phyloP scores from a whole-genome alignment of 2,329 filamentous ascomycete genomes.

The Pestalotiopsis sp. region DNA sequence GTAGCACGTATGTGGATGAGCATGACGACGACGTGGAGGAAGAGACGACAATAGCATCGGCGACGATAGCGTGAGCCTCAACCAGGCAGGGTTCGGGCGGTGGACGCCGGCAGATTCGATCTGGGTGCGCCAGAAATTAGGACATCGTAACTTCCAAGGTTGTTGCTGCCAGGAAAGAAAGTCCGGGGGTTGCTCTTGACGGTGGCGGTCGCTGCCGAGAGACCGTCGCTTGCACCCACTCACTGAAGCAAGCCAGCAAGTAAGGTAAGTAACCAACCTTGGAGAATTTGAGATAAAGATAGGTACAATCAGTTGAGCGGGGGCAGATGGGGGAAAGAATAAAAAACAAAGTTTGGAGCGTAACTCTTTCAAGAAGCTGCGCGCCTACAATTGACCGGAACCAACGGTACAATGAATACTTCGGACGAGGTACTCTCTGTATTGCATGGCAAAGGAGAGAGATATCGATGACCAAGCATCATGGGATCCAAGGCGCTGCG shows the following conservation, averaged over 20 bases:
- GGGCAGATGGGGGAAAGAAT: background rate
- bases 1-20: background rate
- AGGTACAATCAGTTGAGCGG: background rate
- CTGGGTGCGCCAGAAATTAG: background rate
- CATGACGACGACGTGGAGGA: background rate
- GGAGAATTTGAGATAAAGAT: background rate
- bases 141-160: background rate
- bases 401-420: background rate
- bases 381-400: background rate
- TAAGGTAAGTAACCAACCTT: background rate
- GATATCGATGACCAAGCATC: background rate
- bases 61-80: background rate
- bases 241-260: background rate
- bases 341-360: constrained; percentile 9
- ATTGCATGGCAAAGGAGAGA: background rate
- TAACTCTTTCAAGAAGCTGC: constrained; percentile 12
- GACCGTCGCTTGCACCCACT: background rate
- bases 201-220: background rate
- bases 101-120: background rate
- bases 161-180: background rate
- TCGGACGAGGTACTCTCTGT: background rate
- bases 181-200: background rate
- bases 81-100: background rate
- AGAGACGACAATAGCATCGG: background rate
- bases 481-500: background rate